Percentiles rank a stretch among this genome's conserved stretches.
Conservation (phyloP, 192 early-diverging fungal species). For the Dissophora globulifera region DNA sequence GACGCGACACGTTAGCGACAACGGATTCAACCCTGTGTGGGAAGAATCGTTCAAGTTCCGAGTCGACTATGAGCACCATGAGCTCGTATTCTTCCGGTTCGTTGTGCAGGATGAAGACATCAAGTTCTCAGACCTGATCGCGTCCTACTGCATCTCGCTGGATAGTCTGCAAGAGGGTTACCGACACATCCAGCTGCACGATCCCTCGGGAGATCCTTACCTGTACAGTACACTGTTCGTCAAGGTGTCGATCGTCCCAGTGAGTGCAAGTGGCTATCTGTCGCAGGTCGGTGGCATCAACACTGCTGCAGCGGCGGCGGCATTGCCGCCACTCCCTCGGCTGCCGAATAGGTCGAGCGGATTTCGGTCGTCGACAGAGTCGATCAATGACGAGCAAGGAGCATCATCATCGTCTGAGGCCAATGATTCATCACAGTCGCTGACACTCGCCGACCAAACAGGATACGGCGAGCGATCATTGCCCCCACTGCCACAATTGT, state of each 20-base stretch:
- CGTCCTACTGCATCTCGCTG: slow-evolving; percentile 56
- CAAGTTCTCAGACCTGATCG: slow-evolving; percentile 54
- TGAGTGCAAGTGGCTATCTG: neutral
- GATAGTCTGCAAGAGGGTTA: slow-evolving; percentile 66
- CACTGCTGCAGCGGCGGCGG: neutral
- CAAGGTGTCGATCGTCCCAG: slow-evolving; percentile 32
- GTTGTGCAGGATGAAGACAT: slow-evolving; percentile 55
- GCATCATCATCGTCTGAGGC: neutral
- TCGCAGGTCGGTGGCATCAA: neutral
- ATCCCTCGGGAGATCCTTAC: slow-evolving; percentile 69
- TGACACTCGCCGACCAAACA: too few relatives aligned
- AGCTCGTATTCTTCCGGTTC: slow-evolving; percentile 57
- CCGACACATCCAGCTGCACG: slow-evolving; percentile 73
- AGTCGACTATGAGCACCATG: slow-evolving; percentile 53
- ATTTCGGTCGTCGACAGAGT: slow-evolving; percentile 13
- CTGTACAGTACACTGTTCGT: slow-evolving; percentile 75
- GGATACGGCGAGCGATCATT: too few relatives aligned
- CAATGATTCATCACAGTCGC: neutral
- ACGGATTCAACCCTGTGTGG: slow-evolving; percentile 65
- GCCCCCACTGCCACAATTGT: neutral
- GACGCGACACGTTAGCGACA: slow-evolving; percentile 63
- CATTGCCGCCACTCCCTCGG: neutral
- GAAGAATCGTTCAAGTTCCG: slow-evolving; percentile 49
- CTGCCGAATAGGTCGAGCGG: neutral
- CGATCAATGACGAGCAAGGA: slow-evolving; percentile 6